Evolutionary conservation across 225 moss, liverwort and hornwort genomes (phyloP).

Genomic region (Physcomitrium patens): DNA sequence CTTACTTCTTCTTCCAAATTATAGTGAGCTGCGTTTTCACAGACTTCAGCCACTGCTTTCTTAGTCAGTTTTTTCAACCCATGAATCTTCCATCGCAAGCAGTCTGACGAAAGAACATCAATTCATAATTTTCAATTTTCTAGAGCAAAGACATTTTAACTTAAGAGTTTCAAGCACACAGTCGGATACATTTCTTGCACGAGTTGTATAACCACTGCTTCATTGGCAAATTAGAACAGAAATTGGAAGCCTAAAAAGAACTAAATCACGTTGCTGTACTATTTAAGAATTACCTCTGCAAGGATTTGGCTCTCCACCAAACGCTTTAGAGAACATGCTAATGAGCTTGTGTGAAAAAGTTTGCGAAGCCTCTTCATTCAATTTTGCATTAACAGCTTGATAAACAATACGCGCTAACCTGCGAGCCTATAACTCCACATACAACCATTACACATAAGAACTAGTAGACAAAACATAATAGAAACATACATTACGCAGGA

Average conservation of each 20-base stretch:
- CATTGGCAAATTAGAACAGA: neutral
- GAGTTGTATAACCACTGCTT: neutral
- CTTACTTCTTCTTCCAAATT: slow-evolving; percentile 38
- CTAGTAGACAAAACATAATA: neutral
- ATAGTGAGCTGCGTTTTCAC: slow-evolving; percentile 34
- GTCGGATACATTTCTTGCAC: neutral
- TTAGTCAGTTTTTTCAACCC: slow-evolving; percentile 36
- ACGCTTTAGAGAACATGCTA: slow-evolving; percentile 15
- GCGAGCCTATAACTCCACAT: slow-evolving; percentile 25
- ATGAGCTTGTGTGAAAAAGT: slow-evolving; percentile 12
- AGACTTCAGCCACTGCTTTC: slow-evolving; percentile 36
- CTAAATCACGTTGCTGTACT: neutral
- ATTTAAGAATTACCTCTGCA: slow-evolving; percentile 38
- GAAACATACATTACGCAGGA: neutral
- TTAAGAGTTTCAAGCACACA: neutral
- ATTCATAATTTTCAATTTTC: neutral
- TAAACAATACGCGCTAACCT: slow-evolving; percentile 31
- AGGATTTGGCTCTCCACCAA: slow-evolving; percentile 34
- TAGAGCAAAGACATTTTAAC: neutral
- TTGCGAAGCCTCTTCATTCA: slow-evolving; percentile 4
- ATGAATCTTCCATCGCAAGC: slow-evolving; percentile 44
- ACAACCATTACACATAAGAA: slow-evolving; percentile 10
- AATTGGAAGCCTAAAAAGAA: neutral
- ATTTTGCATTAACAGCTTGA: slow-evolving; percentile 23
- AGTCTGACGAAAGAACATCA: slow-evolving; percentile 27